Evolutionary conservation across 768 basidiomycete genomes (phyloP).

Genomic region (Terana coerulea): DNA sequence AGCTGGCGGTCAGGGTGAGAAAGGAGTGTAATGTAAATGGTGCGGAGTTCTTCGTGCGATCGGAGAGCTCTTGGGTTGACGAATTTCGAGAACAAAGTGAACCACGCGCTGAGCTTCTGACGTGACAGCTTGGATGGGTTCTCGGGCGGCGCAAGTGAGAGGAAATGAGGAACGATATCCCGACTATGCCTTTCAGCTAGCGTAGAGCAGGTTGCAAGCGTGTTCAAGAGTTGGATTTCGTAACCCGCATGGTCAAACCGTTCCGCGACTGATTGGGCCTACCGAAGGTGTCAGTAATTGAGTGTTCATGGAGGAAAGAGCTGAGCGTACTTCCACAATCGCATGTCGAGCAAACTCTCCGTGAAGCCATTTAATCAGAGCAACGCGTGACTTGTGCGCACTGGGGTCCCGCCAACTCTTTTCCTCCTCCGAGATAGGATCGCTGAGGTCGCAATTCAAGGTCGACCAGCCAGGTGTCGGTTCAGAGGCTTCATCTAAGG

Average conservation of each 20-base stretch:
- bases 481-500: conserved; percentile 3
- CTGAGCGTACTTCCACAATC: conserved; percentile 29
- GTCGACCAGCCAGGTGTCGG: conserved; percentile 26
- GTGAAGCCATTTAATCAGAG: conserved; percentile 46
- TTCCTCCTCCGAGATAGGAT: conserved; percentile 58
- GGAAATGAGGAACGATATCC: conserved; percentile 82
- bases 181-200: conserved; percentile 87
- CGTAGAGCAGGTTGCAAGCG: conserved; percentile 63
- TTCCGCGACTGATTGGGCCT: conserved; percentile 42
- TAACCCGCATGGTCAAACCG: conserved; percentile 75
- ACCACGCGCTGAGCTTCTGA: conserved; percentile 67
- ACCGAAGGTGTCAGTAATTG: background rate
- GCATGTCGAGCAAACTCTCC: conserved; percentile 26
- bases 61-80: conserved; percentile 88
- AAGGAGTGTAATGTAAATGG: conserved; percentile 69
- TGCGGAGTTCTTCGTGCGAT: conserved; percentile 58
- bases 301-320: background rate
- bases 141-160: conserved; percentile 42
- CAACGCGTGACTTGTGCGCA: conserved; percentile 54
- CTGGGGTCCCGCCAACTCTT: conserved; percentile 74
- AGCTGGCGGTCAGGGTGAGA: conserved; percentile 81
- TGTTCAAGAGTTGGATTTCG: conserved; percentile 72
- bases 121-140: conserved; percentile 44
- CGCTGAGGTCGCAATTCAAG: conserved; percentile 22
- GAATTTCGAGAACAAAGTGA: conserved; percentile 86